Base-by-base conservation (phyloP, 805 yeast genomes). In the Candida insectorum region DNA sequence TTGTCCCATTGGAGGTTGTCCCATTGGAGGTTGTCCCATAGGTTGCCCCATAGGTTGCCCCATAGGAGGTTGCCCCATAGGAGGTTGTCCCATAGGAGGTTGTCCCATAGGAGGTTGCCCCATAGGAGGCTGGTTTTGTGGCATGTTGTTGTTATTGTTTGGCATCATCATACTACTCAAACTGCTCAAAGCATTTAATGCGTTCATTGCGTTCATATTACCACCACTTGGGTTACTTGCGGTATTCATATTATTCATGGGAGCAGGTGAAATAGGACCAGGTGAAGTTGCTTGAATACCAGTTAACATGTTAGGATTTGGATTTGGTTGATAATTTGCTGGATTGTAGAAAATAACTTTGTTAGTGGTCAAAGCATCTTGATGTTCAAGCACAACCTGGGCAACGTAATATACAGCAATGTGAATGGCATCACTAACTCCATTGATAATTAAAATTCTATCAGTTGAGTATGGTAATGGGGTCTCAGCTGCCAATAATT, bases 391-490 rank as follows among this genome's bases (percentile, higher is more conserved):
- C 34, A 81, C 68, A 3, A 84, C 81, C 54, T 79, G 83, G 1
- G 84, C 79, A 36, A 84, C 70, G 52, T 81, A 82, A 56, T 81
- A 85, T 0, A 79, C 67, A 7, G 95, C 95, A 45, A 85, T 84
- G 51, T 85, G 94, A 26, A 87, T 75, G 2, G 95, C 88, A 60
- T 86, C 95, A 1, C 88, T 87, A 10, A 84, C 91, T 5, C 95
- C 95, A 4, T 72, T 65, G 6, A 86, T 72, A 16, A 78, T 69
- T 30, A 87, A 62, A 14, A 83, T 66, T 38, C 95, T 69, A 54
- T 87, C 96, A 11, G 88, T 85, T 0, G 91, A 81, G 40, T 73
- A 74, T 1, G 93, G 85, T 44, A 87, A 60, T 11, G 80, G 74
- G 28, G 76, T 75, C 26, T 81, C 86, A 16, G 81, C 84, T 2